Conservation (phyloP, 306 rosid genomes). For the Albizia julibrissin region DNA sequence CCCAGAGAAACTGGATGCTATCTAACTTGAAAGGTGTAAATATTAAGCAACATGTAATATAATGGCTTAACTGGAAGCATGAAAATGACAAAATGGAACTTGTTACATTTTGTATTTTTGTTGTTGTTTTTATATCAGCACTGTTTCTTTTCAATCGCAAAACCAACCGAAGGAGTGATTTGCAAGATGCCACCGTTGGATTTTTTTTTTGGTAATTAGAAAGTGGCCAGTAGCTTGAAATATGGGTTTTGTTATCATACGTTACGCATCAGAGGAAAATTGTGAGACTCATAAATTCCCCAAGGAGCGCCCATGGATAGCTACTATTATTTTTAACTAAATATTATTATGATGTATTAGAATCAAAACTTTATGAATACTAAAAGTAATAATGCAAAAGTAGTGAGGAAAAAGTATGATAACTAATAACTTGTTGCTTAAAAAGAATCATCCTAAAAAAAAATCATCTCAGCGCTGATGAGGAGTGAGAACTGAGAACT, state of each 20-base stretch:
- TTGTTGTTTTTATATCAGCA: too few species aligned
- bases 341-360: not conserved
- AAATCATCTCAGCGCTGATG: not conserved
- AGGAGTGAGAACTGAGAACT: not conserved
- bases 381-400: not conserved
- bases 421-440: not conserved
- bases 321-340: not conserved
- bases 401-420: not conserved
- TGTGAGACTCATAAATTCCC: not conserved
- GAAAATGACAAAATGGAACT: too few species aligned
- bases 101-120: too few species aligned
- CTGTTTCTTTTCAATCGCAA: too few species aligned
- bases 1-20: not conserved
- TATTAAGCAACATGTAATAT: not conserved
- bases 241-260: not conserved
- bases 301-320: not conserved
- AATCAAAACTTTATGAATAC: not conserved
- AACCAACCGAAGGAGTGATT: too few species aligned
- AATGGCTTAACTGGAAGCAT: not conserved
- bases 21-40: not conserved
- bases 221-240: not conserved
- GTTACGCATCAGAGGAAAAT: not conserved
- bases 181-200: too few species aligned
- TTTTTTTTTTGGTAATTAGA: not conserved
- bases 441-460: not conserved